These are phyloP conservation scores for Colletotrichum simmondsii DNA, from an alignment of 2,329 filamentous ascomycete genomes.

Conservation along the genomic window DNA sequence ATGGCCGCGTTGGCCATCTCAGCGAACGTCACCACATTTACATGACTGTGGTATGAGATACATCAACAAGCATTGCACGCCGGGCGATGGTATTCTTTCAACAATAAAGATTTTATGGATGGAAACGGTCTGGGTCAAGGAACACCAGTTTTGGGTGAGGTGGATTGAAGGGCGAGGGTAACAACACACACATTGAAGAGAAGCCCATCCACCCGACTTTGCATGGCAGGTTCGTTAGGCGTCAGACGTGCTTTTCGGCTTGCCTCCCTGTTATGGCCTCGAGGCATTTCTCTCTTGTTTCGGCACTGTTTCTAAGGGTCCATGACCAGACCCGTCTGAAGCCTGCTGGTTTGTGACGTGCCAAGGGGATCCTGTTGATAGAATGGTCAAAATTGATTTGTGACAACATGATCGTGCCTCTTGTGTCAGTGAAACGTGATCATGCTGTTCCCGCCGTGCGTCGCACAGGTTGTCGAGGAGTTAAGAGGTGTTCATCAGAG, in stretches of 20 bases:
- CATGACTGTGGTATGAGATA: conserved; percentile 1
- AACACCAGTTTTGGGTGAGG: conserved; percentile 23
- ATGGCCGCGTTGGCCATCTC: neutral
- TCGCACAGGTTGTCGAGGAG: neutral
- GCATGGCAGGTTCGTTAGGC: conserved; percentile 37
- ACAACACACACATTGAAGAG: neutral
- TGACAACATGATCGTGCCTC: neutral
- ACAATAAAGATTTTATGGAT: conserved; percentile 24
- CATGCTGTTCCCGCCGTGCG: neutral
- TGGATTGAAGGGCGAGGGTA: conserved; percentile 17
- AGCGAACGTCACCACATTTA: neutral
- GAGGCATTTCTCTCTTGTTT: conserved; percentile 27
- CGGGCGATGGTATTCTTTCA: conserved; percentile 21
- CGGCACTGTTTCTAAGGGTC: conserved; percentile 15
- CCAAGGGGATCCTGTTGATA: conserved; percentile 10
- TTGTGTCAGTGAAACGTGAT: neutral
- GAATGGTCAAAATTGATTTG: conserved; percentile 30
- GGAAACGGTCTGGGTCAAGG: conserved; percentile 16
- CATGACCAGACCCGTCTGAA: neutral
- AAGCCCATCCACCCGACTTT: conserved; percentile 22
- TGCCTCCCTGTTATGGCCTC: conserved; percentile 26
- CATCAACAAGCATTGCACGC: conserved; percentile 5
- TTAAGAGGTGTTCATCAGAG: no score
- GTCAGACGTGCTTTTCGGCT: conserved; percentile 29
- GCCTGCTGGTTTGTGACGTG: neutral